These are phyloP conservation scores for Strigomonas culicis DNA, from an alignment of 208 protist genomes.

Conservation along the genomic window DNA sequence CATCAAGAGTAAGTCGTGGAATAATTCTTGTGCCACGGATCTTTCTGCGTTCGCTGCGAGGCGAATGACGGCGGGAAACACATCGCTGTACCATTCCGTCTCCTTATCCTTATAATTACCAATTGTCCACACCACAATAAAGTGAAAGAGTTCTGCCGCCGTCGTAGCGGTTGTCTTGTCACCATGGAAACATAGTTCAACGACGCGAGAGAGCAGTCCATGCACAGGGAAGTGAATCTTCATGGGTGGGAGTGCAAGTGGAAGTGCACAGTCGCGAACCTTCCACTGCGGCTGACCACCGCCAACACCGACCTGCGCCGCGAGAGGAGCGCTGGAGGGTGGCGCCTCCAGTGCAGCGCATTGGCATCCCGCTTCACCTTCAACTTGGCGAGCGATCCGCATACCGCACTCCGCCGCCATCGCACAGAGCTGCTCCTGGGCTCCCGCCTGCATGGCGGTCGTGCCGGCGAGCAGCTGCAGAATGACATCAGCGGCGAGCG, in stretches of 20 bases:
- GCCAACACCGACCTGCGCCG: background rate
- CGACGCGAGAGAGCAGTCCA: constrained; percentile 54
- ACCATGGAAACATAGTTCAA: constrained; percentile 52
- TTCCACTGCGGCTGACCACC: constrained; percentile 30
- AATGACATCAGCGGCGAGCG: background rate
- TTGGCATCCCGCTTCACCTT: background rate
- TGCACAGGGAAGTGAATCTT: constrained; percentile 48
- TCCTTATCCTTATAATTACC: constrained; percentile 19
- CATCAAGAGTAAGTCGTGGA: constrained; percentile 65
- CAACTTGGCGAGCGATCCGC: background rate
- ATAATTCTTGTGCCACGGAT: constrained; percentile 46
- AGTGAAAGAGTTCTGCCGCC: constrained; percentile 87
- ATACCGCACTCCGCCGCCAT: constrained; percentile 1
- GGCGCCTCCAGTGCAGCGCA: no score
- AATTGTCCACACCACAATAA: constrained; percentile 65
- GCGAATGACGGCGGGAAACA: constrained; percentile 59
- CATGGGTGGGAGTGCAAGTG: constrained; percentile 26
- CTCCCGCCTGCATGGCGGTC: background rate
- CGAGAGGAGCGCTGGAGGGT: background rate
- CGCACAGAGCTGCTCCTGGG: background rate
- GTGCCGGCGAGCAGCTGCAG: background rate
- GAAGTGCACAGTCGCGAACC: constrained; percentile 23
- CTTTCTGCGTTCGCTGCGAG: constrained; percentile 43
- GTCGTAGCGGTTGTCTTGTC: constrained; percentile 67
- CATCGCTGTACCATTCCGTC: constrained; percentile 20